Percentiles rank a stretch among this genome's conserved stretches.
Evolutionary conservation across 345 rosid species (phyloP).

Genomic region (Syzygium jambos): DNA sequence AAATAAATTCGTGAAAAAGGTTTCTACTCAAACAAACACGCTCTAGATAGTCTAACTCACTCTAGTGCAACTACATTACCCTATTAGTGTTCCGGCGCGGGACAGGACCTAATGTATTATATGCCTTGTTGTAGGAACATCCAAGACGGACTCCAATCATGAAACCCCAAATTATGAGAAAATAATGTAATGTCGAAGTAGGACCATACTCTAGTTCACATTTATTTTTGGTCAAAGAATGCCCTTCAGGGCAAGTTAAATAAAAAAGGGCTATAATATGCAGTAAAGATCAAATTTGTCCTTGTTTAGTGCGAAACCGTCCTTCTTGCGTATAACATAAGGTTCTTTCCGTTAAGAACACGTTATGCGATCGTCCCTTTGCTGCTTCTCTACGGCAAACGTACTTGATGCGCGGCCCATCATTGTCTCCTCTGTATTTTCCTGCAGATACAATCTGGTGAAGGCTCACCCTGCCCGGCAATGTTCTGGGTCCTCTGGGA

Average conservation of each 20-base stretch:
- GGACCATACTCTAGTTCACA: not conserved
- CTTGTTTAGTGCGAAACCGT: not conserved
- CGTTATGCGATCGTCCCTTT: not conserved
- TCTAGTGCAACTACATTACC: not conserved
- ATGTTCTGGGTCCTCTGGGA: not conserved
- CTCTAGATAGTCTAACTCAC: not conserved
- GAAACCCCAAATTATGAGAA: not conserved
- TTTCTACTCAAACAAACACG: not conserved
- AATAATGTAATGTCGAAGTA: not conserved
- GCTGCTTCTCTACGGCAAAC: not conserved
- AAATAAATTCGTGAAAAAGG: not conserved
- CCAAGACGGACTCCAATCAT: not conserved
- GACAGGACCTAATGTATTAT: not conserved
- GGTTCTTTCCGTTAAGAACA: not conserved
- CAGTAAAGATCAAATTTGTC: not conserved
- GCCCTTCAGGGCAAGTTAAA: not conserved
- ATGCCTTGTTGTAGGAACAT: not conserved
- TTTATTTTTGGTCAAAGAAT: not conserved
- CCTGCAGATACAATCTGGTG: not conserved
- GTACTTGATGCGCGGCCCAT: not conserved
- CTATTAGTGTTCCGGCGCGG: not conserved
- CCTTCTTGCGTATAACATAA: not conserved
- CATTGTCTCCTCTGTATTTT: not conserved
- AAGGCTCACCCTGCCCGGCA: not conserved
- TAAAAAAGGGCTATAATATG: not conserved